Evolutionary conservation across 371 early-diverging fungal genomes (phyloP), one percentile per base, ranked within the genome.

Genomic region (Cokeromyces recurvatus): DNA sequence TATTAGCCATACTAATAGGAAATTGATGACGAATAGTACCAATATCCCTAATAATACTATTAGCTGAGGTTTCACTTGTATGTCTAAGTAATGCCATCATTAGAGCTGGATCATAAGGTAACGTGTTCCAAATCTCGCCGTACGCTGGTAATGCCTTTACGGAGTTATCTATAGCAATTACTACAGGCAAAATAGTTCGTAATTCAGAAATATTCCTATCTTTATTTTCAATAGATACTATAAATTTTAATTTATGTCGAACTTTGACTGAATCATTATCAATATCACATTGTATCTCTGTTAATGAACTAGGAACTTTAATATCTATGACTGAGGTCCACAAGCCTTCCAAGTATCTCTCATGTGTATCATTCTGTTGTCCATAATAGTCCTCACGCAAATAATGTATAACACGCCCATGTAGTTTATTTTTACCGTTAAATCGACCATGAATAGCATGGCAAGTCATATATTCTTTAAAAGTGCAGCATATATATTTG

Each of bases 401-500:
- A 45, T 66, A 62, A 14, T 57, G 44, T 9, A 74, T 50, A 16
- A 74, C 53, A 9, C 67, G 62, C 5, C 65, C 49, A 32, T 68
- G 66, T 1, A 60, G 48, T 27, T 64, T 57, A 10, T 64, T 52
- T 32, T 60, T 50, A 44, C 64, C 53, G 55, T 59, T 62, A 48
- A 60, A 42, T 68, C 67, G 47, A 7, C 43, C 52, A 37, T 59
- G 45, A 20, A 51, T 47, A 10, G 69, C 61, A 17, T 57, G 48
- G 43, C 62, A 68, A 2, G 64, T 58, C 46, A 64, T 56, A 31
- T 71, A 71, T 39, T 74, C 75, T 38, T 74, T 74, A 37, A 74
- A 64, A 0, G 55, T 58, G 32, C 64, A 68, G 7, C 55, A 42
- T 7, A 67, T 31, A 35, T 48, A 53, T 14, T 45, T 57, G n/a